Evolutionary conservation across 805 yeast species (phyloP).

Genomic region (Kuraishia cidri): DNA sequence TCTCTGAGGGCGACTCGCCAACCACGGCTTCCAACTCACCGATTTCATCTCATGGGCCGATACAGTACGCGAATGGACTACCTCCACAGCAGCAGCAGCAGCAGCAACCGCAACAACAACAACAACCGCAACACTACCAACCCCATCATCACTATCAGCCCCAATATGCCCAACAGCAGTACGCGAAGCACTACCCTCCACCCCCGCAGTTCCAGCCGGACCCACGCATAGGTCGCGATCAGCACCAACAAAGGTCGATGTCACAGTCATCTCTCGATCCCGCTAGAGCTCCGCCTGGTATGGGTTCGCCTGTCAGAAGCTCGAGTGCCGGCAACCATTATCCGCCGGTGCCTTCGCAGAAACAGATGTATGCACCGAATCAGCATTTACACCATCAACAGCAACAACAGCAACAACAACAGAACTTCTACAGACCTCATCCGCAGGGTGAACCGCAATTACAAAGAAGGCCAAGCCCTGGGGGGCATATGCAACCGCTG

Average conservation of each 20-base stretch:
- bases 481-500: constrained; percentile 2
- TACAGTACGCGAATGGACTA: neutral
- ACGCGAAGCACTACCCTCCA: too few species aligned
- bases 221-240: too few species aligned
- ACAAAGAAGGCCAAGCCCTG: constrained; percentile 2
- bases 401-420: constrained; percentile 6
- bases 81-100: constrained; percentile 6
- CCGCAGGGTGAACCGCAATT: constrained; percentile 1
- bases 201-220: too few species aligned
- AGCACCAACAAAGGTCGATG: too few species aligned
- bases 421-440: constrained; percentile 5
- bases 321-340: constrained; percentile 1
- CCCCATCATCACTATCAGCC: neutral
- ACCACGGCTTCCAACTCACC: too few species aligned
- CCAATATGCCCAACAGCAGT: too few species aligned
- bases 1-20: too few species aligned
- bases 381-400: constrained; percentile 5
- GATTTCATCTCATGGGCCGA: too few species aligned
- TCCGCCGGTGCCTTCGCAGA: constrained; percentile 1
- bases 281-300: too few species aligned
- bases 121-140: constrained; percentile 5
- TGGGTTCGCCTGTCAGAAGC: too few species aligned
- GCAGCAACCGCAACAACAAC: constrained; percentile 9
- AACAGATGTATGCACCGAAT: constrained; percentile 3
- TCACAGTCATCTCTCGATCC: too few species aligned